These are phyloP conservation scores for Fragaria nilgerrensis DNA, from an alignment of 306 rosid species.

Conservation along the genomic window DNA sequence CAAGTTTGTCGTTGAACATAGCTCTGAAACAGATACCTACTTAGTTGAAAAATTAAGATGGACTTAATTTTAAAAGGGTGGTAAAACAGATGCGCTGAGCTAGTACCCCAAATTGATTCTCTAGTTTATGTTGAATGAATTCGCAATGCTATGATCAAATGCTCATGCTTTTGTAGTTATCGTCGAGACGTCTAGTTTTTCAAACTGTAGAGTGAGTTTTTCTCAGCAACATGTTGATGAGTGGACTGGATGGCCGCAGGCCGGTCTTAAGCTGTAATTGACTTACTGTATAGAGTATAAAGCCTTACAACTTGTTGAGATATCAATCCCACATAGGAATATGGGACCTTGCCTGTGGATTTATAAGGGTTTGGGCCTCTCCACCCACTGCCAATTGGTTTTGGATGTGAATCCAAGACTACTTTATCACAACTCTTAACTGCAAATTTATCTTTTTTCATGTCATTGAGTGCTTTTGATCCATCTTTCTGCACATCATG, in stretches of 20 bases:
- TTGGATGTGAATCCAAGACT: too few species aligned
- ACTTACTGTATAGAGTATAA: neutral
- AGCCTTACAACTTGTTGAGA: too few species aligned
- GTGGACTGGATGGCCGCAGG: neutral
- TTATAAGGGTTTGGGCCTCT: too few species aligned
- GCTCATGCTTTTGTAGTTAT: neutral
- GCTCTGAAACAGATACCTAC: neutral
- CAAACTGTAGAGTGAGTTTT: neutral
- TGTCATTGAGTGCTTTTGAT: neutral
- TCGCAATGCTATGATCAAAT: neutral
- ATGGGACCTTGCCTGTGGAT: too few species aligned
- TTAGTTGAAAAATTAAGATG: neutral
- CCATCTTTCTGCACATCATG: neutral
- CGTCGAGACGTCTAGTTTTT: neutral
- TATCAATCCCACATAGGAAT: too few species aligned
- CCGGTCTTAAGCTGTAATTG: neutral
- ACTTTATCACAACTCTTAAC: neutral
- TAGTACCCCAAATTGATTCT: too few species aligned
- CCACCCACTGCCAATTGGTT: too few species aligned
- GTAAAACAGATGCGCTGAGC: neutral
- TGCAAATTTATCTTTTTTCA: neutral
- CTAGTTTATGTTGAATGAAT: neutral
- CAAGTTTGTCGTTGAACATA: neutral
- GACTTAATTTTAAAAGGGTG: neutral
- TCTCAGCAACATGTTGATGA: neutral